A percentile compares a stretch with the other conserved stretches of the same genome.
Evolutionary conservation across 2,329 filamentous ascomycete species (phyloP).

Genomic region (Penicillium brevicompactum): DNA sequence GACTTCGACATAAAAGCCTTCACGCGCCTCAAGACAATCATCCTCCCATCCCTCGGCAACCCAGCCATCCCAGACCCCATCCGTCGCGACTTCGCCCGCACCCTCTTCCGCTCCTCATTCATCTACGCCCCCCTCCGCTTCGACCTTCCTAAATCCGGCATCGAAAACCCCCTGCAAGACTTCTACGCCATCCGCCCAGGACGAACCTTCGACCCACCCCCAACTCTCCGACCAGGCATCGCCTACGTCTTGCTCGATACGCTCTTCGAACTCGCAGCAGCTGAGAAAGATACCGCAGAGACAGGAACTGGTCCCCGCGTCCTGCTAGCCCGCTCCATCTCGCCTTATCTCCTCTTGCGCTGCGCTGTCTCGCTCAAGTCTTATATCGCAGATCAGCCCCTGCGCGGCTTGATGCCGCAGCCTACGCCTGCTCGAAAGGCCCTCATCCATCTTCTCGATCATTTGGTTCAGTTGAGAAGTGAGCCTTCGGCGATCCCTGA

Average conservation of each 20-base stretch:
- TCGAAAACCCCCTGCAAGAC: slow-evolving; percentile 58
- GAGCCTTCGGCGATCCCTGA: slow-evolving; percentile 70
- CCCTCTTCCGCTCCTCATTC: slow-evolving; percentile 79
- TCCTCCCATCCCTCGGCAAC: slow-evolving; percentile 73
- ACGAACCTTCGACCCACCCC: slow-evolving; percentile 68
- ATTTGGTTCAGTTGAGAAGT: slow-evolving; percentile 68
- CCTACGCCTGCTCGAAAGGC: slow-evolving; percentile 80
- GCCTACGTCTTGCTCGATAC: slow-evolving; percentile 80
- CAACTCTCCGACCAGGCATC: slow-evolving; percentile 70
- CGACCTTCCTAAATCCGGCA: slow-evolving; percentile 54
- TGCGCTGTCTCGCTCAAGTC: slow-evolving; percentile 77
- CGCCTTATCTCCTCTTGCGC: slow-evolving; percentile 80
- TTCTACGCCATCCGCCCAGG: slow-evolving; percentile 70
- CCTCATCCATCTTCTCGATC: slow-evolving; percentile 69
- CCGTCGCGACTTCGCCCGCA: slow-evolving; percentile 70
- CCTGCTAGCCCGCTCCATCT: slow-evolving; percentile 72
- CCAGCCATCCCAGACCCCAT: slow-evolving; percentile 65
- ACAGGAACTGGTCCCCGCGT: slow-evolving; percentile 36
- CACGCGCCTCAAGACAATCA: slow-evolving; percentile 63
- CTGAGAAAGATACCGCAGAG: slow-evolving; percentile 37
- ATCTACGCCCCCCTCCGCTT: slow-evolving; percentile 70
- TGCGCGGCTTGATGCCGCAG: slow-evolving; percentile 86
- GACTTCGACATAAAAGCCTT: slow-evolving; percentile 80
- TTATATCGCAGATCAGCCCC: slow-evolving; percentile 88
- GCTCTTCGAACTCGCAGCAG: slow-evolving; percentile 68